Evolutionary conservation across 768 basidiomycete genomes (phyloP), one percentile per base, ranked within the genome.

Genomic region (Cystofilobasidium macerans): DNA sequence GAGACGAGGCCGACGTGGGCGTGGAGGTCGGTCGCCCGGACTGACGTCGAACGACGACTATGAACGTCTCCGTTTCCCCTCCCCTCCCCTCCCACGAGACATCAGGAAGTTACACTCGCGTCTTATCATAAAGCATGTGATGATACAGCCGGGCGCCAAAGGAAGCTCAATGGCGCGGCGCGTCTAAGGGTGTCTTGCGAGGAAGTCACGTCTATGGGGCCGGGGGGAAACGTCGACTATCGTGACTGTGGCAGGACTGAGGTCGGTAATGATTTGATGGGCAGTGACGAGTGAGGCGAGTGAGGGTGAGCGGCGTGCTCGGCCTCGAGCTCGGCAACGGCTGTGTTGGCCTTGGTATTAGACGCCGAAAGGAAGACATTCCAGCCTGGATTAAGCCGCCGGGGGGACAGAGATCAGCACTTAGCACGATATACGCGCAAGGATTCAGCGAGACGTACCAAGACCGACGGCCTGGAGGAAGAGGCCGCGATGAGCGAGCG

Each of bases 391-490:
- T 13, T 13, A 22, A 32, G n/a, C n/a, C n/a, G n/a, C n/a, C n/a
- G 22, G 47, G 20, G 35, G 13, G 38, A 57, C 13, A 56, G 40
- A 35, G 20, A 13, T 64, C 54, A 28, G 12, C 36, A 57, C 32
- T 22, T 18, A 36, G 48, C 24, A 11, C 26, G 36, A n/a, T n/a
- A n/a, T n/a, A n/a, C n/a, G n/a, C n/a, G n/a, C n/a, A n/a, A n/a
- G n/a, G n/a, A n/a, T n/a, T n/a, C n/a, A 43, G 13, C 20, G 22
- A 57, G 30, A 16, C 59, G 45, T n/a, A 66, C 65, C 65, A 0
- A 67, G 42, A 32, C 65, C 65, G 22, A 67, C 65, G 48, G 28
- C 65, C 40, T 67, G 65, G 18, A 67, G 38, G 40, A 61, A 67
- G 14, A 67, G 45, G 1, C 65, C 65, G 32, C 65, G 58, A 40